Evolutionary conservation across 805 yeast genomes (phyloP).

Genomic region (Soucietia sequanensis): DNA sequence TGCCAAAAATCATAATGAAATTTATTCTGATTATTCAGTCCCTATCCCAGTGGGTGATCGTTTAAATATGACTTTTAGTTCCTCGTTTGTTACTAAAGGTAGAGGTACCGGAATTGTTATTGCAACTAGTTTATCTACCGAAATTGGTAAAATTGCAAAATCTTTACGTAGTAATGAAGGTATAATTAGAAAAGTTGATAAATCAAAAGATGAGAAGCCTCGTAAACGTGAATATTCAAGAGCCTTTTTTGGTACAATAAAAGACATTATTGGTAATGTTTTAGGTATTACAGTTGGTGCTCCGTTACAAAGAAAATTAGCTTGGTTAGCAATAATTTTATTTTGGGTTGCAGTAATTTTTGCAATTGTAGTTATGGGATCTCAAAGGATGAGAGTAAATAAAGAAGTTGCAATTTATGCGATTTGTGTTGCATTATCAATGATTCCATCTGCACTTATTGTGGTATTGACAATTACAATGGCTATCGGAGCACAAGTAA

Average conservation of each 20-base stretch:
- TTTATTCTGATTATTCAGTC: slow-evolving; percentile 36
- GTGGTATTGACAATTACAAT: slow-evolving; percentile 40
- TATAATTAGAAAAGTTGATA: slow-evolving; percentile 32
- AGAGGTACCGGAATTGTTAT: slow-evolving; percentile 40
- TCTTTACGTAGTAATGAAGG: slow-evolving; percentile 25
- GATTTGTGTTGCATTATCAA: slow-evolving; percentile 39
- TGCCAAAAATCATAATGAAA: slow-evolving; percentile 28
- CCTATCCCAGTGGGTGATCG: slow-evolving; percentile 39
- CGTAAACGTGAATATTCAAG: slow-evolving; percentile 35
- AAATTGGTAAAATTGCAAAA: slow-evolving; percentile 41
- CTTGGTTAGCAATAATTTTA: slow-evolving; percentile 50
- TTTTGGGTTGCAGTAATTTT: slow-evolving; percentile 45
- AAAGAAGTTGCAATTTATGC: slow-evolving; percentile 39
- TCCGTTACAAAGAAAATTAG: slow-evolving; percentile 44
- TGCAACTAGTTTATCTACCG: slow-evolving; percentile 39
- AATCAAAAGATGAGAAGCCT: slow-evolving; percentile 33
- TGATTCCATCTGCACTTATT: slow-evolving; percentile 39
- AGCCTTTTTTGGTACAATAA: slow-evolving; percentile 35
- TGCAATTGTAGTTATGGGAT: slow-evolving; percentile 39
- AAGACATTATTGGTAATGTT: slow-evolving; percentile 43
- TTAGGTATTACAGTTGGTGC: slow-evolving; percentile 50
- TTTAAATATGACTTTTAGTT: slow-evolving; percentile 31
- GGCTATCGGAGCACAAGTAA: slow-evolving; percentile 41
- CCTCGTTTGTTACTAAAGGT: slow-evolving; percentile 42
- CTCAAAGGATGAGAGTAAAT: slow-evolving; percentile 32